Evolutionary conservation across 495 filamentous ascomycete species (phyloP), one percentile per base, ranked within the genome.

Genomic region (Trichoderma orchidacearum): DNA sequence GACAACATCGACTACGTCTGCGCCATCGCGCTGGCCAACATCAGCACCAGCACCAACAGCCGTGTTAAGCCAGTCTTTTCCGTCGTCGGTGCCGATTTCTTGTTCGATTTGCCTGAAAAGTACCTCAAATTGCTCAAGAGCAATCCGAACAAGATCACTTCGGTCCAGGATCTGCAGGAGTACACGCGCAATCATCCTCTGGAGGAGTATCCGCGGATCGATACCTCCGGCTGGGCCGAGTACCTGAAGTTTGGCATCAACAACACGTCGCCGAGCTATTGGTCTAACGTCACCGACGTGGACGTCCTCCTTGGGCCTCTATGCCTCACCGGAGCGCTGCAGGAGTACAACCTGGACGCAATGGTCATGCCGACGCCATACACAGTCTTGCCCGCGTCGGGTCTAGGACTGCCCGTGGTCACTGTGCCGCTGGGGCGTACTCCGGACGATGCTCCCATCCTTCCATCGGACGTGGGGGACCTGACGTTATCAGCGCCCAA

Each of bases 131-230:
- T 69, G 36, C 65, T 83, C 21, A 63, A 59, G 5, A 53, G 30
- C 34, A 81, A 81, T 58, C 80, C 79, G 0, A 60, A 75, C 60
- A 68, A 73, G 45, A 63, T 81, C 58, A 59, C 59, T 9, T 65
- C 55, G 2, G 54, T 76, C 3, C 29, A 56, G 28, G 65, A 68
- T 53, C 18, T 72, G 7, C n/a, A 32, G 25, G 59, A 58, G 15
- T 78, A 66, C 50, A 76, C 72, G 0, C 62, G 66, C 8, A 13
- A 32, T 0, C 36, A 45, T 54, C 45, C 35, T 17, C 35, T 53
- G 5, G 66, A 66, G 41, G 53, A 54, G 2, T 70, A 64, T 57
- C 70, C 73, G 1, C 32, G 63, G 8, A 55, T 64, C 30, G 61
- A 74, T 17, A 72, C 67, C 3, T 59, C 45, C 3, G 27, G 56